Evolutionary conservation across 352 stramenopile species (phyloP).

Genomic region (Pelagophyceae sp.): DNA sequence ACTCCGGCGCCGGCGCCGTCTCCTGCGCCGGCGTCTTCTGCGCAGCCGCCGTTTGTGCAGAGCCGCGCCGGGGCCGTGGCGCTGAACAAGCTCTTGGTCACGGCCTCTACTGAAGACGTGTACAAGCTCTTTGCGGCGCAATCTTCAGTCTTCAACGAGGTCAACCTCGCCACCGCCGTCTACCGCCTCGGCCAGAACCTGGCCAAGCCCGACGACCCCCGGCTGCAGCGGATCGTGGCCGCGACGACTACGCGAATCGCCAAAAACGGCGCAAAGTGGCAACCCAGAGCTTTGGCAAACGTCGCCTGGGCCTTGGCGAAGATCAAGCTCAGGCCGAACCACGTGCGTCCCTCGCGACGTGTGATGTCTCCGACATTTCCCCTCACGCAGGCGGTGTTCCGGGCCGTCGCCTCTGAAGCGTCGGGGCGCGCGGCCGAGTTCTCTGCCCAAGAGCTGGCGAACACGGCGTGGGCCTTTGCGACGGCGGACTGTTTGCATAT

Average conservation of each 20-base stretch:
- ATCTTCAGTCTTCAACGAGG: not conserved
- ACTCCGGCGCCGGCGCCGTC: no score
- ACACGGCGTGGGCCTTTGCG: constrained; percentile 26
- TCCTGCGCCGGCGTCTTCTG: no score
- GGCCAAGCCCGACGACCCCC: not conserved
- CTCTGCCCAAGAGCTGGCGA: constrained; percentile 26
- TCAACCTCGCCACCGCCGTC: not conserved
- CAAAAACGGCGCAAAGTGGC: not conserved
- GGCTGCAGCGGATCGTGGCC: not conserved
- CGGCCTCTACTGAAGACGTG: not conserved
- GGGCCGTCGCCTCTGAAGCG: constrained; percentile 21
- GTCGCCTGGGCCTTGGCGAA: constrained; percentile 47
- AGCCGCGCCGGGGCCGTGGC: no score
- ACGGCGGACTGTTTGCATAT: constrained; percentile 24
- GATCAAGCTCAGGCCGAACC: no score
- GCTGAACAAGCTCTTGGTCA: not conserved
- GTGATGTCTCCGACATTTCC: no score
- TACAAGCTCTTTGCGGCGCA: not conserved
- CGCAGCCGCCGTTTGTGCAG: no score
- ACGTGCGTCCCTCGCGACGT: no score
- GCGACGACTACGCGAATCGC: not conserved
- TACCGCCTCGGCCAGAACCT: not conserved
- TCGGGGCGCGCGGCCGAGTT: constrained; percentile 25
- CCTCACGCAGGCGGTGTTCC: constrained; percentile 23
- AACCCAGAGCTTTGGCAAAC: constrained; percentile 30